Evolutionary conservation across 176 grass and related monocot genomes (phyloP), one percentile per base, ranked within the genome.

Genomic region (Oryza rufipogon): DNA sequence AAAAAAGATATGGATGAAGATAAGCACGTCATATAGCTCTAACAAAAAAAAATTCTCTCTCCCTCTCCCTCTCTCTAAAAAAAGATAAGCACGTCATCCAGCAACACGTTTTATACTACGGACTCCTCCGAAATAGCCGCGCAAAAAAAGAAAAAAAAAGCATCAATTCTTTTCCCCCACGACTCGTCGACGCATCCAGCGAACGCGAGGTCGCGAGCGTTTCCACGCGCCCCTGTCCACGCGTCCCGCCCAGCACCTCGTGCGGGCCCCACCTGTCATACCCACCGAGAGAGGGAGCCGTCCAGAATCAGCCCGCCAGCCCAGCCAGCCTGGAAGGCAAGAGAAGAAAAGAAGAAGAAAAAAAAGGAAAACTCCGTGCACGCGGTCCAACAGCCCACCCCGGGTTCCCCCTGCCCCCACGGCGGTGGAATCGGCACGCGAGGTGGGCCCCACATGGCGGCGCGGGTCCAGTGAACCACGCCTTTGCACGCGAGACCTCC

Each of bases 391-490:
- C 34, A 36, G 34, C 34, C 34, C 34, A 5, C 34, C 88, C 84
- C 6, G 74, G 14, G 4, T 0, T 4, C 7, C 12, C 25, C 39
- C 9, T 44, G 66, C 44, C 66, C 25, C 84, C 70, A 58, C 19
- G 58, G 28, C 32, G 52, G 16, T 20, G 20, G 70, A 69, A 75
- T 69, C 71, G 11, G 46, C 2, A 9, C 41, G 34, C 2, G 1
- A 12, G 17, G 66, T 54, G 66, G 45, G 47, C 7, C 79, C 79
- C 28, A 22, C 58, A 10, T 2, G 14, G 4, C 1, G 1, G 1
- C 0, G 17, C 32, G 22, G 79, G 88, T 70, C 2, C 84, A 83
- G 15, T 83, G 84, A 28, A 90, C 84, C 79, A n/a, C 65, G 74
- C 7, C 58, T 49, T 41, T 20, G 1, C 7, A 34, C 17, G 19